Evolutionary conservation across 2,329 filamentous ascomycete species (phyloP).

Genomic region (Talaromyces sp.): DNA sequence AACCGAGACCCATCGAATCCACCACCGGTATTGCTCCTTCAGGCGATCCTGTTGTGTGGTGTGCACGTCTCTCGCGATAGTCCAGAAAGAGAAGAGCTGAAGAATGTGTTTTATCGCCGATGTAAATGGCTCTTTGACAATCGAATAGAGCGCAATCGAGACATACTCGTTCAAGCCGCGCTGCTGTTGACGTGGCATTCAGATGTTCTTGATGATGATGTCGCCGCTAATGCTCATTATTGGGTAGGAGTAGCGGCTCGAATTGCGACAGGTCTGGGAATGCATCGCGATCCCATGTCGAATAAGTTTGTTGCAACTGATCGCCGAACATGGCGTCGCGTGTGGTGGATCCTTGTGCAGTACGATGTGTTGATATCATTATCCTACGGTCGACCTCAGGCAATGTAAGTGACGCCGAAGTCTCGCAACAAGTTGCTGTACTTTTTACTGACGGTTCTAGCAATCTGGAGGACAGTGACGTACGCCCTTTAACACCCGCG

Average conservation of each 20-base stretch:
- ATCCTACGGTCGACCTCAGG: slow-evolving; percentile 52
- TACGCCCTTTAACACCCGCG: slow-evolving; percentile 41
- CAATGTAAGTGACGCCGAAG: slow-evolving; percentile 38
- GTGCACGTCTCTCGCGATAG: slow-evolving; percentile 48
- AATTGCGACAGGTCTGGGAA: slow-evolving; percentile 54
- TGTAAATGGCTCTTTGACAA: slow-evolving; percentile 54
- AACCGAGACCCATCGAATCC: slow-evolving; percentile 45
- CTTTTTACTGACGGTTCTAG: slow-evolving; percentile 20
- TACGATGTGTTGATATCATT: slow-evolving; percentile 45
- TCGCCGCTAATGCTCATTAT: slow-evolving; percentile 52
- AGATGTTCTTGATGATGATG: slow-evolving; percentile 52
- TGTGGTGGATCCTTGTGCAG: slow-evolving; percentile 46
- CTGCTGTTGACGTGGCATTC: slow-evolving; percentile 56
- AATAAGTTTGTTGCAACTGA: slow-evolving; percentile 42
- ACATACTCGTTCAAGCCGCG: slow-evolving; percentile 54
- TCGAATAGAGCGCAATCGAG: slow-evolving; percentile 53
- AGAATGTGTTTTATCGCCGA: slow-evolving; percentile 51
- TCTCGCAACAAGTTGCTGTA: neutral
- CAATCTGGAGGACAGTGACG: slow-evolving; percentile 52
- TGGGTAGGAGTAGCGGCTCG: slow-evolving; percentile 55
- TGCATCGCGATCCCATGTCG: slow-evolving; percentile 47
- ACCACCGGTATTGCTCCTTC: slow-evolving; percentile 49
- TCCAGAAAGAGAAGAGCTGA: slow-evolving; percentile 44
- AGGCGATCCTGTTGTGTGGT: slow-evolving; percentile 52
- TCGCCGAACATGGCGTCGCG: slow-evolving; percentile 43